Evolutionary conservation across 768 basidiomycete species (phyloP), one percentile per base, ranked within the genome.

Genomic region (Psilocybe cyanescens): DNA sequence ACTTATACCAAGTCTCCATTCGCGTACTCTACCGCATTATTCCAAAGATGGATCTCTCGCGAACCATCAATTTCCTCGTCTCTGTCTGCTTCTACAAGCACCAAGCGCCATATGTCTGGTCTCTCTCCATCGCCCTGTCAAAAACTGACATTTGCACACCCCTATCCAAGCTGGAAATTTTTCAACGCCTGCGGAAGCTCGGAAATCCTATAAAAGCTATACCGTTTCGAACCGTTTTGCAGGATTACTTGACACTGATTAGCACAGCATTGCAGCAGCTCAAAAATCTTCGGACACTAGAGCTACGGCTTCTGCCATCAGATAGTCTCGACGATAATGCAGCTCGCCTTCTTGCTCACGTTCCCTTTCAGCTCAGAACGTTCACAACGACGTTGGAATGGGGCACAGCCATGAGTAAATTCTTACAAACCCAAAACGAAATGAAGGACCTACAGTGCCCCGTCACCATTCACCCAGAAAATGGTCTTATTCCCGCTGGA

Each of bases 21-120:
- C 53, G 46, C 6, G 12, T 60, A 30, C 59, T 60, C 35, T 60
- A 60, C 39, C 45, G 59, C 4, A 39, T 41, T 28, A 50, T 60
- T 37, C 54, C 59, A 2, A 50, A 55, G 35, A 55, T 56, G 59
- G 44, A 48, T 44, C 41, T 51, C 7, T 31, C 45, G 8, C 44
- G 53, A 2, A 56, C 59, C 7, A 56, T 56, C n/a, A 35, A 33
- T 8, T 60, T 60, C 30, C 52, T 60, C 30, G 46, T 49, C 9
- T 28, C 53, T 37, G 53, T 60, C 9, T 60, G 54, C 48, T 52
- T 60, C 28, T 60, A 55, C 54, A 45, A 56, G 46, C 53, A 28
- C 41, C 51, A 45, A 6, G 51, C 58, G 4, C 45, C 58, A 14
- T 54, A 53, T 17, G 58, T 59, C 45, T 54, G 58, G 58, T 59